Percentiles rank a stretch among this genome's conserved stretches.
Conservation (phyloP, 2,329 filamentous ascomycete species). For the Fusarium pseudograminearum region DNA sequence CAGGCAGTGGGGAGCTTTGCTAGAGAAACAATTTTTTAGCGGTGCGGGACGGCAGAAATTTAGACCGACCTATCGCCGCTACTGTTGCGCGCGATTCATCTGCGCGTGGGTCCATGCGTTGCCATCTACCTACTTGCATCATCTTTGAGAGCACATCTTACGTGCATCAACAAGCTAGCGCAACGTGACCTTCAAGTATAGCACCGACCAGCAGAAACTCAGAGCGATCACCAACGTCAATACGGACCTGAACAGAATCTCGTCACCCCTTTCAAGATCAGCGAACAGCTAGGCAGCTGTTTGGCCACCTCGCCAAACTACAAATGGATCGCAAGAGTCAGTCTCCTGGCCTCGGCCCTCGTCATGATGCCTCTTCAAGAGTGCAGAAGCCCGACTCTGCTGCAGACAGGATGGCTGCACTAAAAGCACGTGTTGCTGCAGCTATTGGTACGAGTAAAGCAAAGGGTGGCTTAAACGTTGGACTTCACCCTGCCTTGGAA, state of each 20-base stretch:
- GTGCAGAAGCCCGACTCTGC: slow-evolving; percentile 68
- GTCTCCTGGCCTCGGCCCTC: slow-evolving; percentile 66
- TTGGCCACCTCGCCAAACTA: neutral
- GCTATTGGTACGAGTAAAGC: slow-evolving; percentile 72
- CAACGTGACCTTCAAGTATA: neutral
- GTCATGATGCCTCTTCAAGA: slow-evolving; percentile 65
- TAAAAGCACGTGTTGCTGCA: slow-evolving; percentile 83
- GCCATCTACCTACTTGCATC: slow-evolving; percentile 26
- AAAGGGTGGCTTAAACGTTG: slow-evolving; percentile 78
- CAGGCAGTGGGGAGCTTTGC: slow-evolving; percentile 41
- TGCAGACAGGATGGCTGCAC: slow-evolving; percentile 76
- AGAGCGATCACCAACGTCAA: neutral
- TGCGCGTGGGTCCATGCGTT: slow-evolving; percentile 9
- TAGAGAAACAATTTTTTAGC: slow-evolving; percentile 58
- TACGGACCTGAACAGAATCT: neutral
- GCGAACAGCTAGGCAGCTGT: neutral
- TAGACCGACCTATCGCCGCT: slow-evolving; percentile 27
- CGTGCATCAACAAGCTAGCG: neutral
- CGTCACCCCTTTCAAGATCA: neutral
- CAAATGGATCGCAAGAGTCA: slow-evolving; percentile 66
- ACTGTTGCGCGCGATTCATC: slow-evolving; percentile 30
- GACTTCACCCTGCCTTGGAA: slow-evolving; percentile 80
- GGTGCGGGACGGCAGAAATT: slow-evolving; percentile 60
- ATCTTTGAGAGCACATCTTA: slow-evolving; percentile 17
- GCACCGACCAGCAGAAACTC: neutral